Conservation (phyloP, 2,329 filamentous ascomycete genomes). For the Zymoseptoria brevis region DNA sequence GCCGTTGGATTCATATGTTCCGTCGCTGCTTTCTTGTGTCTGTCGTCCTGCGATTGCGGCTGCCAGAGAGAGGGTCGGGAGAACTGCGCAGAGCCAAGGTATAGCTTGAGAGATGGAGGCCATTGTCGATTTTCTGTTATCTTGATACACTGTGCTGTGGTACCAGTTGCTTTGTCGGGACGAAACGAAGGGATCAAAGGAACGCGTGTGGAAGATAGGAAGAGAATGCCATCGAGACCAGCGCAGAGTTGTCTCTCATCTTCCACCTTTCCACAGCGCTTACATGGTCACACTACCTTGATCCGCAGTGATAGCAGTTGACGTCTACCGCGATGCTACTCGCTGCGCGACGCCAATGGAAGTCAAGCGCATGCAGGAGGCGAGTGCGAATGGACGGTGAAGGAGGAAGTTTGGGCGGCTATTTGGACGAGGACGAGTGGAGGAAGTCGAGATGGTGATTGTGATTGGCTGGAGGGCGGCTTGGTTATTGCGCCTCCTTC, state of each 20-base stretch:
- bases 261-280: background rate
- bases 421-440: background rate
- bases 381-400: background rate
- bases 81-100: slow-evolving; percentile 1
- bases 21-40: background rate
- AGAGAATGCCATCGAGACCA: background rate
- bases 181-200: background rate
- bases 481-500: background rate
- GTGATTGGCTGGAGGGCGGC: background rate
- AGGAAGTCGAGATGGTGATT: background rate
- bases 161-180: background rate
- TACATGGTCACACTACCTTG: background rate
- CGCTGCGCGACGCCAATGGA: background rate
- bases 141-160: background rate
- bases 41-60: background rate
- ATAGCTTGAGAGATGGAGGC: background rate
- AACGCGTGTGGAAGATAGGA: background rate
- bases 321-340: background rate
- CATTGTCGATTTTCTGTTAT: background rate
- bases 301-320: background rate
- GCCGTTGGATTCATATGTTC: slow-evolving; percentile 6
- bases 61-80: background rate
- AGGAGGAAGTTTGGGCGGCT: background rate
- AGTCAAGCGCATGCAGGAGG: background rate
- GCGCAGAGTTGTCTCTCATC: background rate